phyloP scores from a whole-genome alignment of 1,139 yeast genomes.

The Nakaseomyces kungkrabaensis region DNA sequence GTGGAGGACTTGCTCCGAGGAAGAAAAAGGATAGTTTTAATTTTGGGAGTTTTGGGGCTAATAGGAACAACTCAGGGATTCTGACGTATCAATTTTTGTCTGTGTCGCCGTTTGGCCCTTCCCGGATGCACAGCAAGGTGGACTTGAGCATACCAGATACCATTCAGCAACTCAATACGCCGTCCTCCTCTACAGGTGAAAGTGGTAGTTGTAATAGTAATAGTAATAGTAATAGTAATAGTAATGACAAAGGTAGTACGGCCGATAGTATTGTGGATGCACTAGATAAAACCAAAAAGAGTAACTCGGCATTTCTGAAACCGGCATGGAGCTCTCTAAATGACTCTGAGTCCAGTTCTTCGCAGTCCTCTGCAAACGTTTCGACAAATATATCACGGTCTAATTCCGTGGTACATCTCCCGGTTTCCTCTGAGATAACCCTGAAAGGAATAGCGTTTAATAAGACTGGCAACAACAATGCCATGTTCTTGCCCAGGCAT shows the following conservation, averaged over 20 bases:
- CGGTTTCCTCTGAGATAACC: neutral
- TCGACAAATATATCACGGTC: neutral
- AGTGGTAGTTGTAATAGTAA: too few relatives aligned
- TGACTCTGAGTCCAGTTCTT: neutral
- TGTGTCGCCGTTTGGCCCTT: constrained; percentile 1
- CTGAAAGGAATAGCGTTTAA: neutral
- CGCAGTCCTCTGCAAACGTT: neutral
- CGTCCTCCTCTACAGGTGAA: neutral
- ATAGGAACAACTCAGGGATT: constrained; percentile 1
- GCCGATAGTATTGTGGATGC: neutral
- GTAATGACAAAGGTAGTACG: neutral
- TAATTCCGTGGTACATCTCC: neutral
- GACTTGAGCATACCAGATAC: neutral
- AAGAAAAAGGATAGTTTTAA: neutral
- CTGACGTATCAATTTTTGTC: constrained; percentile 1
- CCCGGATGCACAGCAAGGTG: constrained; percentile 1
- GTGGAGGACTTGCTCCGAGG: neutral
- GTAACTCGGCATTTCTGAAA: neutral
- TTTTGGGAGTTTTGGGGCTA: neutral
- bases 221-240: too few relatives aligned
- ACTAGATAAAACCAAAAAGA: neutral
- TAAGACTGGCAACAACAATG: neutral
- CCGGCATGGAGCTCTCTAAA: neutral
- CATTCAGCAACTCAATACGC: neutral
- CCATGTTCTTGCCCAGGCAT: neutral